Evolutionary conservation across 495 filamentous ascomycete species (phyloP).

Genomic region (Choiromyces venosus): DNA sequence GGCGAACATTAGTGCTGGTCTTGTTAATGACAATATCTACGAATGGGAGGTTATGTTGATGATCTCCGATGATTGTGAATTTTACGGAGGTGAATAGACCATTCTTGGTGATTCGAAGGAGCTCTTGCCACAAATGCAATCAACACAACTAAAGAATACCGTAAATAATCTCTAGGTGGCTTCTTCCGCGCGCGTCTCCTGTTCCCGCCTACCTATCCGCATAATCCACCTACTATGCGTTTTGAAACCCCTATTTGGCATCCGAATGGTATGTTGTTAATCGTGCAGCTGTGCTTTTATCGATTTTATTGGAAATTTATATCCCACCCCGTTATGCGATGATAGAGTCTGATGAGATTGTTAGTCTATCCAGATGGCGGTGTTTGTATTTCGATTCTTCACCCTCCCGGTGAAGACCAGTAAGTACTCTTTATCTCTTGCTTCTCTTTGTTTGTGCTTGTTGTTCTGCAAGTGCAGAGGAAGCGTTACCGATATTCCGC

Average conservation of each 20-base stretch:
- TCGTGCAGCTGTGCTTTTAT: constrained; percentile 23
- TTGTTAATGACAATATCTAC: constrained; percentile 85
- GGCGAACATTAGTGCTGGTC: constrained; percentile 85
- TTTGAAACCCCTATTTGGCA: constrained; percentile 91
- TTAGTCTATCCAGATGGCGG: constrained; percentile 84
- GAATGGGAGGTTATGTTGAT: constrained; percentile 99
- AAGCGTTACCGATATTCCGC: not conserved
- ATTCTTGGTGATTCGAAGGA: not conserved
- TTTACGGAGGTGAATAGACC: constrained; percentile 66
- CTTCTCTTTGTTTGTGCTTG: constrained; percentile 4
- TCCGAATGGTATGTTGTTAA: constrained; percentile 69
- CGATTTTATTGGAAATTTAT: constrained; percentile 10
- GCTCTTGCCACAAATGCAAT: not conserved
- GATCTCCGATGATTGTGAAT: constrained; percentile 93
- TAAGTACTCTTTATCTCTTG: constrained; percentile 28
- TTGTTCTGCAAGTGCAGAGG: not conserved
- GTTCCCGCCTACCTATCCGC: constrained; percentile 94
- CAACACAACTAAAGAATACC: not conserved
- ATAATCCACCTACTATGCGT: constrained; percentile 88
- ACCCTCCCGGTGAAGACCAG: constrained; percentile 93
- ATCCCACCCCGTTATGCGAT: not conserved
- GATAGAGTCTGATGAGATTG: constrained; percentile 20
- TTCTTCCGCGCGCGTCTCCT: constrained; percentile 89
- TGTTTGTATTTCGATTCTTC: constrained; percentile 96
- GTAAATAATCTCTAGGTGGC: constrained; percentile 51